These are phyloP conservation scores for Phaeosphaeria sp. DNA, from an alignment of 2,329 filamentous ascomycete genomes.

Conservation along the genomic window DNA sequence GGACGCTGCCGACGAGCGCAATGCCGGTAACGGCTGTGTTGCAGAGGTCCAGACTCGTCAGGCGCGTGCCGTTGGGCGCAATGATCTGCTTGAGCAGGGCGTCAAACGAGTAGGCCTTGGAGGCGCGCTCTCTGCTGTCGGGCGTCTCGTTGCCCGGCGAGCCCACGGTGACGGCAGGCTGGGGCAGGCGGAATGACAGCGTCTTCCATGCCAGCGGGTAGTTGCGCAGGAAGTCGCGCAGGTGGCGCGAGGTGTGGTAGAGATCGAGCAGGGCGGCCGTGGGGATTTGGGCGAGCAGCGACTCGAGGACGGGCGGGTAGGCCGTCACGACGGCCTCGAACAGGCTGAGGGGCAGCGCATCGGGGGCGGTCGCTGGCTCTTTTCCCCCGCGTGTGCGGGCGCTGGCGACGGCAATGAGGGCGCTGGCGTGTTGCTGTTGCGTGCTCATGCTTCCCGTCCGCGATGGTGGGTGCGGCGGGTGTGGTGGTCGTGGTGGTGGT, in stretches of 20 bases:
- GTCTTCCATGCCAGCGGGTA: conserved; percentile 68
- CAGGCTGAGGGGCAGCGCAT: conserved; percentile 33
- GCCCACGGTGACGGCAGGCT: conserved; percentile 45
- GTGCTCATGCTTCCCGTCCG: conserved; percentile 36
- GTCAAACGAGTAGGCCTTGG: conserved; percentile 65
- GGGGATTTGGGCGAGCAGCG: conserved; percentile 63
- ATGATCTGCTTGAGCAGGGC: conserved; percentile 63
- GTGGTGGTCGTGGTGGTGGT: conserved; percentile 15
- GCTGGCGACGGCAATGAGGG: neutral
- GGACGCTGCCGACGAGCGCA: conserved; percentile 61
- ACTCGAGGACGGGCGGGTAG: conserved; percentile 65
- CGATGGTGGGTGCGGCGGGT: neutral
- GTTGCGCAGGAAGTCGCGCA: conserved; percentile 60
- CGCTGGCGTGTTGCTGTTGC: conserved; percentile 13
- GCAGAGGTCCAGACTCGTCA: conserved; percentile 65
- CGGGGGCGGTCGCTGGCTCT: conserved; percentile 12
- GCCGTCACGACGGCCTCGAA: conserved; percentile 64
- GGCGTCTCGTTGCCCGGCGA: conserved; percentile 50
- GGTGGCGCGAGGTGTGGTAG: conserved; percentile 63
- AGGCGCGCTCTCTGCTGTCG: conserved; percentile 54
- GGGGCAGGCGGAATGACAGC: conserved; percentile 63
- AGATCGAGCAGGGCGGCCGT: conserved; percentile 64
- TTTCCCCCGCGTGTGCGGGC: neutral
- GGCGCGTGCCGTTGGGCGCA: conserved; percentile 62
- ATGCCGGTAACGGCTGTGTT: conserved; percentile 67